Percentiles rank a stretch among this genome's conserved stretches.
Conservation (phyloP, 2,329 filamentous ascomycete genomes). For the Aspergillus brunneoviolaceus region DNA sequence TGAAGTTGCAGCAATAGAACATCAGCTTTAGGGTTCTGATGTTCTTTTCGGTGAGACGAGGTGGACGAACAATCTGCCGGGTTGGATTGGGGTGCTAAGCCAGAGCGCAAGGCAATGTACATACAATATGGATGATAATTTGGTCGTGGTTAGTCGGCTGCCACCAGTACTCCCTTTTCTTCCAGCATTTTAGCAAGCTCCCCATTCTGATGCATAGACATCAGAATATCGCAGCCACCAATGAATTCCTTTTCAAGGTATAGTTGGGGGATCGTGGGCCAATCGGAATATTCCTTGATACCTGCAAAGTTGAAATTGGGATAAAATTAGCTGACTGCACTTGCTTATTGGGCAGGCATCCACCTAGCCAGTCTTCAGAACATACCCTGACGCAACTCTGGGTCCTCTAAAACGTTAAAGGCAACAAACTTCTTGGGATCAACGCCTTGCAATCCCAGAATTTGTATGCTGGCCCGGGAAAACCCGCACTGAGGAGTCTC, state of each 20-base stretch:
- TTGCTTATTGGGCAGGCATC: neutral
- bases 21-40: neutral
- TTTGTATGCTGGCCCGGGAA: slow-evolving; percentile 91
- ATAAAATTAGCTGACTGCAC: slow-evolving; percentile 5
- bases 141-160: slow-evolving; percentile 49
- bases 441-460: slow-evolving; percentile 90
- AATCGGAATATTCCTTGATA: slow-evolving; percentile 99
- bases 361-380: slow-evolving; percentile 6
- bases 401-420: slow-evolving; percentile 93
- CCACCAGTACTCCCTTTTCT: slow-evolving; percentile 81
- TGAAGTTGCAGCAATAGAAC: neutral
- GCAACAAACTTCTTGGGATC: slow-evolving; percentile 96
- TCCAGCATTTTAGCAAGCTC: slow-evolving; percentile 88
- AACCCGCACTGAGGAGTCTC: slow-evolving; percentile 96
- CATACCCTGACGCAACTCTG: slow-evolving; percentile 77
- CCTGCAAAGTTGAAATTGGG: slow-evolving; percentile 52
- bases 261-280: slow-evolving; percentile 96
- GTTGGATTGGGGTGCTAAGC: neutral
- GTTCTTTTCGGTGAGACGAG: neutral
- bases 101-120: neutral
- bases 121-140: neutral
- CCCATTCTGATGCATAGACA: slow-evolving; percentile 96
- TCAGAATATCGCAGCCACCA: slow-evolving; percentile 94
- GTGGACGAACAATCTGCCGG: neutral
- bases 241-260: slow-evolving; percentile 96